Base-by-base conservation (phyloP, 164 flowering plant species). In the Warburgia ugandensis region DNA sequence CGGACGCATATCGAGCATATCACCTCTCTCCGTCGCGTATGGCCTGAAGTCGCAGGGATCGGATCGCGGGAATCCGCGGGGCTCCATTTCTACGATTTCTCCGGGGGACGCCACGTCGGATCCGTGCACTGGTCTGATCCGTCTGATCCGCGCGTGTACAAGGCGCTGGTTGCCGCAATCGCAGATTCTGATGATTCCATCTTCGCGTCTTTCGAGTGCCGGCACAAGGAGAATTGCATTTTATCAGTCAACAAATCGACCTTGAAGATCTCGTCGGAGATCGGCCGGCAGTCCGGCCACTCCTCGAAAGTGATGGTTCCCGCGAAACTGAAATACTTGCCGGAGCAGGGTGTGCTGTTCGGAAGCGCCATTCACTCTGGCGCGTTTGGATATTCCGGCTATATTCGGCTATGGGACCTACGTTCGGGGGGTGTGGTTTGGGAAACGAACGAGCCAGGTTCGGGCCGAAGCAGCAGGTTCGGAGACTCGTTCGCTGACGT, bases 361-460 rank as follows among this genome's bases (percentile, higher is more conserved):
- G 82, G 75, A 0, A 66, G 75, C 50, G 59, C 86, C 4, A 72
- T 88, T 20, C 62, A 64, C 5, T 45, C 71, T n/a, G 94, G 96
- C 3, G 94, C 95, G 11, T 92, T 92, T 46, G 98, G 98, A 3
- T 88, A 65, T 53, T 70, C 96, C 0, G 98, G 96, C 0, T 92
- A 81, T 56, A 58, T 92, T 16, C 57, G 94, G 50, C 29, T 86
- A 6, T 92, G 95, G 96, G 99, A 92, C 58, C 68, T 81, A 2
- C 71, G 95, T 57, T 62, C 76, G 1, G 77, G 86, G 1, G 63
- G 54, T 6, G 74, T 79, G 60, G 84, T 82, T 1, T 92, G 96
- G 96, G 99, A 92, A 58, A 75, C 84, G 37, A 80, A 60, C 50
- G 97, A 88, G 69, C 95, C 99, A 6, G 99, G 99, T 6, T 82